Conservation (phyloP, 1,284 basidiomycete species). For the Ustilago hordei region DNA sequence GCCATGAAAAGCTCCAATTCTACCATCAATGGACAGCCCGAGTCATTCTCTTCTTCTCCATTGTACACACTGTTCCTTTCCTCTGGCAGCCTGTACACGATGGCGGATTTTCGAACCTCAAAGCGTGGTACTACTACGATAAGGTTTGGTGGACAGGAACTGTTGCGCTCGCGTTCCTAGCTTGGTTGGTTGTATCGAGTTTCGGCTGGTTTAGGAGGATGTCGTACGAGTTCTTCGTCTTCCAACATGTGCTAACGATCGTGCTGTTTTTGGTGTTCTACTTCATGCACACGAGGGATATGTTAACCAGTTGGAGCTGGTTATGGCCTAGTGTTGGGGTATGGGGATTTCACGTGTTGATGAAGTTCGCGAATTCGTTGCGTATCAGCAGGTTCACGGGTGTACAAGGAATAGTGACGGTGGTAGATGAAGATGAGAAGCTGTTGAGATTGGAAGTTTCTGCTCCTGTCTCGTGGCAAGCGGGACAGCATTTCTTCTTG, state of each 20-base stretch:
- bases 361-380: slow-evolving; percentile 43
- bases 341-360: slow-evolving; percentile 52
- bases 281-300: slow-evolving; percentile 55
- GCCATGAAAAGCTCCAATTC: slow-evolving; percentile 64
- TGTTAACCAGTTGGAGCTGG: slow-evolving; percentile 45
- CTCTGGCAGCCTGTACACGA: slow-evolving; percentile 55
- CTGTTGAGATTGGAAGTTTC: slow-evolving; percentile 42
- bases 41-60: slow-evolving; percentile 59
- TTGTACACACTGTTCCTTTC: slow-evolving; percentile 64
- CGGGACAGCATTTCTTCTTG: slow-evolving; percentile 64
- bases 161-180: slow-evolving; percentile 46
- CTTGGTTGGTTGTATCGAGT: slow-evolving; percentile 49
- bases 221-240: slow-evolving; percentile 66
- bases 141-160: slow-evolving; percentile 57
- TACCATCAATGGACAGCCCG: slow-evolving; percentile 64
- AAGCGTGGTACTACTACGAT: slow-evolving; percentile 49
- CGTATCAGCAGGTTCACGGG: slow-evolving; percentile 37
- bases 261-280: slow-evolving; percentile 58
- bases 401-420: slow-evolving; percentile 17
- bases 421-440: slow-evolving; percentile 35
- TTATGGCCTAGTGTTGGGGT: slow-evolving; percentile 48
- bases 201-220: slow-evolving; percentile 51
- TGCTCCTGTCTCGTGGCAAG: slow-evolving; percentile 53
- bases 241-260: slow-evolving; percentile 57
- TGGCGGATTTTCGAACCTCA: slow-evolving; percentile 49